phyloP scores from a whole-genome alignment of 495 filamentous ascomycete species.

The Xylaria curta region DNA sequence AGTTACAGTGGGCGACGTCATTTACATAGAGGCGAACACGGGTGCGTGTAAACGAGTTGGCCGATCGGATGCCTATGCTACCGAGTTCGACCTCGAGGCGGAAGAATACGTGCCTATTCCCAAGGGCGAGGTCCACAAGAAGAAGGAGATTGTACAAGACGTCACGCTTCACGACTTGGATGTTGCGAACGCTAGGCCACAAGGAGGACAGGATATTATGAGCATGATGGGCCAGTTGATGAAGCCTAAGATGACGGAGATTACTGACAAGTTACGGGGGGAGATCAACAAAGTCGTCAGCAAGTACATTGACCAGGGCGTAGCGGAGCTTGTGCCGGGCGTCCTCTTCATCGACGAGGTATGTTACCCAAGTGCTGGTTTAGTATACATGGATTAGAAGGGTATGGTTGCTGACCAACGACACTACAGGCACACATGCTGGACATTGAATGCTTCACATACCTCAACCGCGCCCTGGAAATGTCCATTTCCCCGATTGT shows the following conservation, averaged over 20 bases:
- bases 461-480: constrained; percentile 95
- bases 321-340: constrained; percentile 96
- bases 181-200: constrained; percentile 91
- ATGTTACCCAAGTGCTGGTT: constrained; percentile 36
- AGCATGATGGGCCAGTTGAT: constrained; percentile 99
- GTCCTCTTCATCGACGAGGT: constrained; percentile 99
- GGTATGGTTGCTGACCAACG: constrained; percentile 24
- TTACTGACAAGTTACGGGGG: constrained; percentile 90
- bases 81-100: constrained; percentile 97
- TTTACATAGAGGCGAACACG: constrained; percentile 98
- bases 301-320: constrained; percentile 96
- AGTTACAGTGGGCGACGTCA: constrained; percentile 93
- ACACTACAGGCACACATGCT: constrained; percentile 88
- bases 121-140: constrained; percentile 98
- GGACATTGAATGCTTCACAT: constrained; percentile 98
- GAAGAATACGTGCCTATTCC: constrained; percentile 99
- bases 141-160: constrained; percentile 99
- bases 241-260: constrained; percentile 99
- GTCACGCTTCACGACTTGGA: constrained; percentile 96
- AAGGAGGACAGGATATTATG: constrained; percentile 99
- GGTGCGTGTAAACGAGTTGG: constrained; percentile 96
- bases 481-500: constrained; percentile 92
- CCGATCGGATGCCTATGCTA: constrained; percentile 92
- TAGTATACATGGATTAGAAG: neutral
- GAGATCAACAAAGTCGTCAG: constrained; percentile 99